Percentiles rank a stretch among this genome's conserved stretches.
Conservation (phyloP, 805 yeast genomes). For the Candida yuanshanica region DNA sequence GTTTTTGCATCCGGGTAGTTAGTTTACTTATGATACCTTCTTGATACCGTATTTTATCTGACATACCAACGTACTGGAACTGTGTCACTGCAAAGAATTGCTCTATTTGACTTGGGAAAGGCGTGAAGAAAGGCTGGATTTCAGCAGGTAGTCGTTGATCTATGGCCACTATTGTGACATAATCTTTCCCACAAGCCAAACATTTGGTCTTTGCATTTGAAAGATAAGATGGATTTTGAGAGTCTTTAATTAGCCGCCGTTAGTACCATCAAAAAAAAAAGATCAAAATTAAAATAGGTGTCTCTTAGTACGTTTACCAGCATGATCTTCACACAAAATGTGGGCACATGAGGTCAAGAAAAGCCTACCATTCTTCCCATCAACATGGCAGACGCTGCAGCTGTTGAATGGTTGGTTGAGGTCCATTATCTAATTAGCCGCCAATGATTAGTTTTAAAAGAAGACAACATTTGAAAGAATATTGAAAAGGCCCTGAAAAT, state of each 20-base stretch:
- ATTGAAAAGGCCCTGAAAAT: too few species aligned
- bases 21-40: conserved; percentile 10
- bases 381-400: conserved; percentile 29
- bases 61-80: conserved; percentile 20
- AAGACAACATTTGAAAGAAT: too few species aligned
- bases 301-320: conserved; percentile 10
- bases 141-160: conserved; percentile 18
- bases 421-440: conserved; percentile 6
- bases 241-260: conserved; percentile 1
- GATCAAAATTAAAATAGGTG: not conserved
- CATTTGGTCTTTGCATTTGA: conserved; percentile 7
- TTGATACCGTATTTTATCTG: conserved; percentile 17
- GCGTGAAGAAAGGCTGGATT: conserved; percentile 18
- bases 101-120: conserved; percentile 20
- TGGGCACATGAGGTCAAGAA: conserved; percentile 35
- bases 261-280: not conserved
- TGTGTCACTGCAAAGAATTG: conserved; percentile 20
- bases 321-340: conserved; percentile 29
- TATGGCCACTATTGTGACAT: conserved; percentile 14
- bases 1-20: conserved; percentile 16
- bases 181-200: conserved; percentile 12
- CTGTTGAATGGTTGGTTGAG: conserved; percentile 26
- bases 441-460: not conserved
- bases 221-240: conserved; percentile 1
- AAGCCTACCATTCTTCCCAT: conserved; percentile 18